These are phyloP conservation scores for Paraphaeosphaeria sporulosa DNA, from an alignment of 2,329 filamentous ascomycete genomes.

Conservation along the genomic window DNA sequence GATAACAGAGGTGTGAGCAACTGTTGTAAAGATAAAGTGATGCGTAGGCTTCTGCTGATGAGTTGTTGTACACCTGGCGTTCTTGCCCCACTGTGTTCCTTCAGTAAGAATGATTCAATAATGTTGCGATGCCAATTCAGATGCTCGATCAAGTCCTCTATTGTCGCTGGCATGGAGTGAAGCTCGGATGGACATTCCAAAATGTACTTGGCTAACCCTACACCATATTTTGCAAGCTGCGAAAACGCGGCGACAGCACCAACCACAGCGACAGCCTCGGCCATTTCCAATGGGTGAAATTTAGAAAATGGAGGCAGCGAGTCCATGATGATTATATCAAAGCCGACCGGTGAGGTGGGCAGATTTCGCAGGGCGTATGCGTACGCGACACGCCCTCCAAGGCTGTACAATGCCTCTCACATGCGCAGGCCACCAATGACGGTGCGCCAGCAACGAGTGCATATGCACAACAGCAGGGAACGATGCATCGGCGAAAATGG, in stretches of 20 bases:
- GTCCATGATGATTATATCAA: not conserved
- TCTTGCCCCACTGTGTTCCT: not conserved
- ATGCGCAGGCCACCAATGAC: not conserved
- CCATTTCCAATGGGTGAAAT: not conserved
- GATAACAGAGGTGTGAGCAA: not conserved
- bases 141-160: not conserved
- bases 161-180: not conserved
- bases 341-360: constrained; percentile 1
- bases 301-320: not conserved
- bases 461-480: constrained; percentile 1
- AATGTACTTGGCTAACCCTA: not conserved
- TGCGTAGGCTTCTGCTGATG: not conserved
- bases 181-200: not conserved
- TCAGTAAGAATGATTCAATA: not conserved
- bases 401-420: not conserved
- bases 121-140: not conserved
- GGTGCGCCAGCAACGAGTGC: constrained; percentile 1
- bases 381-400: not conserved
- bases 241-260: not conserved
- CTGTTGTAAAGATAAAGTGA: not conserved
- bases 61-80: not conserved
- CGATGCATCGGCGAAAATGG: not conserved
- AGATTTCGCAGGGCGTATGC: not conserved
- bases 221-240: constrained; percentile 5
- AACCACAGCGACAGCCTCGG: not conserved